These are phyloP conservation scores for Trypanosoma grayi DNA, from an alignment of 208 protist genomes.

Conservation along the genomic window DNA sequence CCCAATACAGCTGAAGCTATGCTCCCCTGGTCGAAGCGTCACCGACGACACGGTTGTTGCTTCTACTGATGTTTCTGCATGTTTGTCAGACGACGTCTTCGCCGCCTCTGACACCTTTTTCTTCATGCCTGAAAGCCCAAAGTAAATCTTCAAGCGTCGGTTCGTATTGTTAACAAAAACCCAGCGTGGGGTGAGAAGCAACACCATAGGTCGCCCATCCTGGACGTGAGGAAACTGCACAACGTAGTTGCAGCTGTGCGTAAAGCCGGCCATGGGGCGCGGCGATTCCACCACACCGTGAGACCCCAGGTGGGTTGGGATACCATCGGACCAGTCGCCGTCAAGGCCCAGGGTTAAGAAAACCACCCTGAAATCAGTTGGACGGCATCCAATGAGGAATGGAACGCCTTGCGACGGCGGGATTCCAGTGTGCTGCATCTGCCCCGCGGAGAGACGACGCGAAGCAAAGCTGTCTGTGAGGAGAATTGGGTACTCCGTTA, in stretches of 20 bases:
- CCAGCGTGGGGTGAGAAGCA: conserved; percentile 77
- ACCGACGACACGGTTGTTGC: conserved; percentile 33
- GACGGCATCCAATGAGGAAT: conserved; percentile 63
- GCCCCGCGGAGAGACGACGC: conserved; percentile 50
- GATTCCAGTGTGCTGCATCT: conserved; percentile 59
- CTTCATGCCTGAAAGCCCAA: conserved; percentile 42
- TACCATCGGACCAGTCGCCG: conserved; percentile 53
- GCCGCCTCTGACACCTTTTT: neutral
- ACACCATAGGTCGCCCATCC: conserved; percentile 56
- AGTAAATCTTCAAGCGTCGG: conserved; percentile 57
- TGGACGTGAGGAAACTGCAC: conserved; percentile 69
- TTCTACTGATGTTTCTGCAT: neutral
- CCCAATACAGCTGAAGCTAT: conserved; percentile 79
- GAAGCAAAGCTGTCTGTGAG: conserved; percentile 49
- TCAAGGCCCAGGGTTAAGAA: conserved; percentile 71
- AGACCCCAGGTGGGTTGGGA: conserved; percentile 59
- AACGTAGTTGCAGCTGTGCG: conserved; percentile 77
- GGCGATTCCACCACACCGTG: conserved; percentile 60
- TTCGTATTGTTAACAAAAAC: conserved; percentile 70
- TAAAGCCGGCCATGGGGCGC: conserved; percentile 28
- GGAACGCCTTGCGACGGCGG: conserved; percentile 71
- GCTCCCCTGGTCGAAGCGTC: conserved; percentile 62
- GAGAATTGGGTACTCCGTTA: conserved; percentile 76
- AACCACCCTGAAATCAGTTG: conserved; percentile 48
- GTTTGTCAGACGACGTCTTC: neutral